Base-by-base conservation (phyloP, 2,329 filamentous ascomycete species). In the Escovopsis sp. region DNA sequence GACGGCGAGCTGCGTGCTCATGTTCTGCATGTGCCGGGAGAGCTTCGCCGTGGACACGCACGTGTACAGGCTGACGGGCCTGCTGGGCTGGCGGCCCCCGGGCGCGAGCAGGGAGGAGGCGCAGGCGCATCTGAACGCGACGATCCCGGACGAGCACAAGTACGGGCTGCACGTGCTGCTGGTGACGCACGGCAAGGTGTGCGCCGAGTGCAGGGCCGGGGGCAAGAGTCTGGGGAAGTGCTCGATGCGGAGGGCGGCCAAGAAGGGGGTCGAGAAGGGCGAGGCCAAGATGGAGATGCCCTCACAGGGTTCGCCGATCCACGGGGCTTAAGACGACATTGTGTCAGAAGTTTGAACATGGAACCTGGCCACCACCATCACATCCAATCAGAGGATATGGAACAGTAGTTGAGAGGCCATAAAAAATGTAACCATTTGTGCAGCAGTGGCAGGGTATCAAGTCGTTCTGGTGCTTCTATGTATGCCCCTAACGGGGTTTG, bases 31-130 rank as follows among this genome's bases (percentile, higher is more conserved):
- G 39, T 54, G 56, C 23, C 53, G 68, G 34, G 59, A 64, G 36
- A 66, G 61, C 46, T 73, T 73, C 49, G 68, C 70, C 4, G 70
- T 73, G 32, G 70, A 73, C 47, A 73, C 70, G 0, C 70, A 73
- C 41, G 69, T 73, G 1, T 63, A 69, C 49, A 60, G 70, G 12
- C 61, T 73, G 43, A 62, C 67, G 15, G 68, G 67, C 0, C 51
- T 68, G 26, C 51, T 73, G 26, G 68, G 68, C 3, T 73, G 70
- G 70, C 50, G 69, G 18, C 70, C 70, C 0, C 42, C 45, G 18
- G 47, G 46, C 15, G 65, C 59, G 15, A 58, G 46, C 7, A 55
- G 68, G 11, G 68, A 72, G 41, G 64, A 68, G 49, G 57, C 69
- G 12, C 66, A 72, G 44, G 63, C 66, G 19, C 70, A 73, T 41